phyloP scores from a whole-genome alignment of 2,329 filamentous ascomycete genomes.

The Graphium sp. region DNA sequence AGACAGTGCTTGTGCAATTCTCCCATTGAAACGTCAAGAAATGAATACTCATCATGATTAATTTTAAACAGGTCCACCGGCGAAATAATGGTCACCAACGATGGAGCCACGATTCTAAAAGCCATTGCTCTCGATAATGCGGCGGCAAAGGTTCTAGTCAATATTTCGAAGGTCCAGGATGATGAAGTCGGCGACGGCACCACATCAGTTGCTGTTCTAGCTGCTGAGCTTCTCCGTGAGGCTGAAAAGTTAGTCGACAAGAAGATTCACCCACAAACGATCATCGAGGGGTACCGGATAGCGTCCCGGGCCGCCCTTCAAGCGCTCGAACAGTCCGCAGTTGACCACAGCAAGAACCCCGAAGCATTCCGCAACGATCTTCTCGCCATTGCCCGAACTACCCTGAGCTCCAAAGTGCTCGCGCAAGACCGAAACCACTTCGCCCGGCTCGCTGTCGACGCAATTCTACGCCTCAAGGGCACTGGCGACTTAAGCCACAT shows the following conservation, averaged over 20 bases:
- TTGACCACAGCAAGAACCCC: slow-evolving; percentile 74
- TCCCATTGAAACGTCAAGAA: too few relatives aligned
- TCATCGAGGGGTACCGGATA: slow-evolving; percentile 98
- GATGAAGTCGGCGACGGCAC: slow-evolving; percentile 98
- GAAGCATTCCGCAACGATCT: slow-evolving; percentile 82
- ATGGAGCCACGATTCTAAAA: slow-evolving; percentile 96
- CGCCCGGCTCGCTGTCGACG: slow-evolving; percentile 74
- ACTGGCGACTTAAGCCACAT: slow-evolving; percentile 94
- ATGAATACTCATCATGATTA: slow-evolving; percentile 2
- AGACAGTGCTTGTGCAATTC: too few relatives aligned
- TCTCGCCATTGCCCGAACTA: slow-evolving; percentile 80
- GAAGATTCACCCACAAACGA: slow-evolving; percentile 98
- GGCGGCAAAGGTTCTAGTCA: slow-evolving; percentile 93
- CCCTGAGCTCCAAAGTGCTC: slow-evolving; percentile 91
- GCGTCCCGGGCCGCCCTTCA: slow-evolving; percentile 76
- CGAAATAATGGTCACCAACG: slow-evolving; percentile 97
- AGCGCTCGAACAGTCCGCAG: slow-evolving; percentile 68
- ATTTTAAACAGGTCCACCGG: slow-evolving; percentile 56
- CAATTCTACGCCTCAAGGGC: slow-evolving; percentile 74
- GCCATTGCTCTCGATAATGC: slow-evolving; percentile 97
- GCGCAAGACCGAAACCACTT: slow-evolving; percentile 90
- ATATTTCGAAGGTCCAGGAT: slow-evolving; percentile 98
- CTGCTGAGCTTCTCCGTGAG: slow-evolving; percentile 86
- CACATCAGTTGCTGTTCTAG: slow-evolving; percentile 91
- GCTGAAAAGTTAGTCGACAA: slow-evolving; percentile 94